These are phyloP conservation scores for Chrysoporthe austroafricana DNA, from an alignment of 2,329 filamentous ascomycete genomes.

Conservation along the genomic window DNA sequence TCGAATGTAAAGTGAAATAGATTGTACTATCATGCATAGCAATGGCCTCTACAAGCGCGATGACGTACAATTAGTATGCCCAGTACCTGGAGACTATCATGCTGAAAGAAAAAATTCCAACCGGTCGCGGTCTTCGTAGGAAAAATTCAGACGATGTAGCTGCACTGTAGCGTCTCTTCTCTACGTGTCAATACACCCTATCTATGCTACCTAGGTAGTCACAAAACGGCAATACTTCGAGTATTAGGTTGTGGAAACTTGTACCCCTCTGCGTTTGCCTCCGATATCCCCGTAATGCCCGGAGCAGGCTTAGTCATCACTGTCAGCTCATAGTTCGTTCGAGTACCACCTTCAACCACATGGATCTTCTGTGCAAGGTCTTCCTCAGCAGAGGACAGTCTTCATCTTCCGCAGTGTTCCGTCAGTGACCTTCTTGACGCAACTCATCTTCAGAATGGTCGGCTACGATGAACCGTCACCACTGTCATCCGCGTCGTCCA, in stretches of 20 bases:
- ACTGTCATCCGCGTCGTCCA: constrained; percentile 20
- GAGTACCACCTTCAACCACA: background rate
- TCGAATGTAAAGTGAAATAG: constrained; percentile 3
- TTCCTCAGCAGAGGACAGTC: background rate
- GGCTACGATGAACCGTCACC: constrained; percentile 16
- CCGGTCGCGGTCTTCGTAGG: no score
- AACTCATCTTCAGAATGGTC: constrained; percentile 9
- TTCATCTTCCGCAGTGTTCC: background rate
- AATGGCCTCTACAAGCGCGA: background rate
- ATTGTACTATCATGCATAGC: constrained; percentile 4
- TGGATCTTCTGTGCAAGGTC: background rate
- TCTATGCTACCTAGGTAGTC: background rate
- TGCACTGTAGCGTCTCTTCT: no score
- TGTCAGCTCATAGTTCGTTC: background rate
- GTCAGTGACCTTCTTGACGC: background rate
- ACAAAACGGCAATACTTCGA: background rate
- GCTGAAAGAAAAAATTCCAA: background rate
- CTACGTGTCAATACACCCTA: background rate
- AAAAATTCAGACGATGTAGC: no score
- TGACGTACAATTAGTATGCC: background rate
- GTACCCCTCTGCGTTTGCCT: background rate
- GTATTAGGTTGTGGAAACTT: no score
- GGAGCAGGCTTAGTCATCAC: background rate
- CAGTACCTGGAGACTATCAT: background rate
- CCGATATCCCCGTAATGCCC: constrained; percentile 6